Evolutionary conservation across 169 alveolate genomes (phyloP).

Genomic region (Cyclospora cayetanensis): DNA sequence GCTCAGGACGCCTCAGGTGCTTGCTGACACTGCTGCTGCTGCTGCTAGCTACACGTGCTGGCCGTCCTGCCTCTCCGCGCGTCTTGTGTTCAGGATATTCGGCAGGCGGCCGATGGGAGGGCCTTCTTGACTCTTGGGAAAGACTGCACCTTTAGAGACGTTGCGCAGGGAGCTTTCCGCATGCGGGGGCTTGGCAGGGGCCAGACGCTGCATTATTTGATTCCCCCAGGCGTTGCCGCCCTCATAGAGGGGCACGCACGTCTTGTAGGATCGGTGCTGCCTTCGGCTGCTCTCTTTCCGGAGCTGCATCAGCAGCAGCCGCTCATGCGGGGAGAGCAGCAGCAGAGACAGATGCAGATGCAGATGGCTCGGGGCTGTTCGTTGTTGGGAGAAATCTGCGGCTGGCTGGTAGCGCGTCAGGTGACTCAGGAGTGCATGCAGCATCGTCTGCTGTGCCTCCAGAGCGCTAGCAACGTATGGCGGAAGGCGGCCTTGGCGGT

Average conservation of each 20-base stretch:
- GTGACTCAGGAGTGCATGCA: slow-evolving; percentile 69
- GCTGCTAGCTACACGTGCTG: not conserved
- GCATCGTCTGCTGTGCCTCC: slow-evolving; percentile 69
- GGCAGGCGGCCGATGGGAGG: slow-evolving; percentile 88
- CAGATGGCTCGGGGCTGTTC: not conserved
- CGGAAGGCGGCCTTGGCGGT: slow-evolving; percentile 56
- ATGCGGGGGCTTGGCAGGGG: slow-evolving; percentile 85
- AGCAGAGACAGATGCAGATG: not conserved
- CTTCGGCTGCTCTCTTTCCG: slow-evolving; percentile 50
- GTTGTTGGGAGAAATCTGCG: slow-evolving; percentile 37
- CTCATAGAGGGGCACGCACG: slow-evolving; percentile 52
- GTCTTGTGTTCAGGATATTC: slow-evolving; percentile 84
- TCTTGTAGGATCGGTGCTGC: not conserved
- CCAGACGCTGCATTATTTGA: slow-evolving; percentile 63
- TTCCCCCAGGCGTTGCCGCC: slow-evolving; percentile 72
- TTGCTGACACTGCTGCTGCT: not conserved
- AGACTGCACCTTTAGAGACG: slow-evolving; percentile 90
- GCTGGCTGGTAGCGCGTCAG: slow-evolving; percentile 73
- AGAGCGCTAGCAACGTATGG: slow-evolving; percentile 70
- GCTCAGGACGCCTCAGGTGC: not conserved
- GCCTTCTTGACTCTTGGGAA: slow-evolving; percentile 91
- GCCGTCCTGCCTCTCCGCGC: not conserved
- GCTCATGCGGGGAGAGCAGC: slow-evolving; percentile 31
- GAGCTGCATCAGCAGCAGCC: slow-evolving; percentile 56
- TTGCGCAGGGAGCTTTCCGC: slow-evolving; percentile 93